These are phyloP conservation scores for Clonostachys rosea DNA, from an alignment of 2,329 filamentous ascomycete species.

Conservation along the genomic window DNA sequence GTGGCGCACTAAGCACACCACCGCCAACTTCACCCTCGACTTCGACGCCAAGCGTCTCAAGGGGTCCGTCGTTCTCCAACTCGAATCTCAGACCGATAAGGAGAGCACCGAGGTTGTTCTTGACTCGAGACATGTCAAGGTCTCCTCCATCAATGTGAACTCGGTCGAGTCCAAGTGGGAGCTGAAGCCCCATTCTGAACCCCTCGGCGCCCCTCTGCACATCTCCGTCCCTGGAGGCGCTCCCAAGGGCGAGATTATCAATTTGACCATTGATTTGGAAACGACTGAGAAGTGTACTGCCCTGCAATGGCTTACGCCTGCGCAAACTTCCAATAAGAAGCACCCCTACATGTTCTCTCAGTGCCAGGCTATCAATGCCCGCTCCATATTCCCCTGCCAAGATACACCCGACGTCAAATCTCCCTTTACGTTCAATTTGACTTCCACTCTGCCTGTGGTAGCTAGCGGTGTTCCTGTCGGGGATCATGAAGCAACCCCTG, in stretches of 20 bases:
- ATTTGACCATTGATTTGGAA: constrained; percentile 62
- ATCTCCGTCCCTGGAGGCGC: constrained; percentile 54
- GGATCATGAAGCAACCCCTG: constrained; percentile 34
- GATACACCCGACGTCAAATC: constrained; percentile 97
- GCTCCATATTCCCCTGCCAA: constrained; percentile 93
- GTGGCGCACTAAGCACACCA: constrained; percentile 81
- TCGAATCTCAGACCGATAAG: constrained; percentile 72
- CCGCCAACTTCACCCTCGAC: constrained; percentile 75
- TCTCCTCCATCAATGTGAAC: constrained; percentile 67
- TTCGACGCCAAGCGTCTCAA: constrained; percentile 75
- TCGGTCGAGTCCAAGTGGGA: constrained; percentile 61
- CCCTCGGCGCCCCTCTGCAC: constrained; percentile 69
- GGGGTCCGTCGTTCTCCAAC: constrained; percentile 70
- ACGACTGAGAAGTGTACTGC: constrained; percentile 89
- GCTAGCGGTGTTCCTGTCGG: constrained; percentile 71
- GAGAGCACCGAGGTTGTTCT: constrained; percentile 75
- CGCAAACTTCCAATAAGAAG: constrained; percentile 92
- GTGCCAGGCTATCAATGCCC: constrained; percentile 92
- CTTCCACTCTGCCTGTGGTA: constrained; percentile 82
- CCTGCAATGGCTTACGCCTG: constrained; percentile 90
- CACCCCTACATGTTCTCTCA: constrained; percentile 98
- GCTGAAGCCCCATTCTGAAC: constrained; percentile 64
- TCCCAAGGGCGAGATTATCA: constrained; percentile 45
- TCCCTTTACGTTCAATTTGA: constrained; percentile 86
- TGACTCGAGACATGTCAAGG: constrained; percentile 79